Conservation (phyloP, 495 filamentous ascomycete species). For the Collariella sp. region DNA sequence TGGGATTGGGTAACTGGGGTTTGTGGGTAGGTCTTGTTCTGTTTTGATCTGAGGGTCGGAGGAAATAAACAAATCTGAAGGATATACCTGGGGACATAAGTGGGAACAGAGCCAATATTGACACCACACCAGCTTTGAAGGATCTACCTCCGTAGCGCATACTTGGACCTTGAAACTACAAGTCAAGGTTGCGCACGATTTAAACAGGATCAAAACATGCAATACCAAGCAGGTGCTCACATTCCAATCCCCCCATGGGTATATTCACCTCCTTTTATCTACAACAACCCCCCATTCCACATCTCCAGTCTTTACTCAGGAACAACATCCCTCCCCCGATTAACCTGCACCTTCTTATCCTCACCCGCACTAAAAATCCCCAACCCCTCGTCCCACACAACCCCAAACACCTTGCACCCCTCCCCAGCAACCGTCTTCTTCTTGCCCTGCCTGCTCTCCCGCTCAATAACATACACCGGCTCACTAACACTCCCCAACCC, state of each 20-base stretch:
- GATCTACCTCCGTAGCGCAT: too few relatives aligned
- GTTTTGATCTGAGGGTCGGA: too few relatives aligned
- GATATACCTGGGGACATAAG: too few relatives aligned
- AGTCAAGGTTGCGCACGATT: not conserved
- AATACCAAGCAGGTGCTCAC: not conserved
- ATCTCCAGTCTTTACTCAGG: not conserved
- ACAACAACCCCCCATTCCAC: not conserved
- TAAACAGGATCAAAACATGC: not conserved
- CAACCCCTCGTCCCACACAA: constrained; percentile 72
- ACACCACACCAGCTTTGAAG: too few relatives aligned
- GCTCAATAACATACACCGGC: constrained; percentile 69
- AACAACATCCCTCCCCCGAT: constrained; percentile 49
- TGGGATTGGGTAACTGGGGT: too few relatives aligned
- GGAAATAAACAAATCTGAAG: too few relatives aligned
- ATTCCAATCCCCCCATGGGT: not conserved
- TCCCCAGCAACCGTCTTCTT: constrained; percentile 57
- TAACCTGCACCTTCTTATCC: constrained; percentile 89
- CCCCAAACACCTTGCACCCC: constrained; percentile 81
- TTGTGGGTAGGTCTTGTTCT: too few relatives aligned
- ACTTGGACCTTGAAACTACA: not conserved
- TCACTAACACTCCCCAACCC: constrained; percentile 60
- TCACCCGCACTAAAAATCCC: constrained; percentile 90
- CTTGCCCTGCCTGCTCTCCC: constrained; percentile 62
- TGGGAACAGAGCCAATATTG: too few relatives aligned
- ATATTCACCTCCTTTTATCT: constrained; percentile 2